These are phyloP conservation scores for Zygotorulaspora sp. DNA, from an alignment of 805 yeast species.

Conservation along the genomic window DNA sequence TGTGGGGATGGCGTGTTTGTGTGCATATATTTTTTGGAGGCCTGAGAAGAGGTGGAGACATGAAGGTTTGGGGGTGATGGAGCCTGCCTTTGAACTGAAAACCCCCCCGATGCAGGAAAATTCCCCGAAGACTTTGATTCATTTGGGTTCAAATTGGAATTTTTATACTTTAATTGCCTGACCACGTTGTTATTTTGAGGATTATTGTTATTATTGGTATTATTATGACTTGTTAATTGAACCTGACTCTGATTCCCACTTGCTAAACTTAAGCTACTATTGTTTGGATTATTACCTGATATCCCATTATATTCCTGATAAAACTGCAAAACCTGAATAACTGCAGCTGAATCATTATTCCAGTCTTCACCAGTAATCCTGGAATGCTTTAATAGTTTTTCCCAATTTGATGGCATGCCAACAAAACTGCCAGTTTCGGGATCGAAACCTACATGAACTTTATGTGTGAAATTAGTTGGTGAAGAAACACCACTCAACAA, in stretches of 20 bases:
- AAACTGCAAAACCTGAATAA: constrained; percentile 83
- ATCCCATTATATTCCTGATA: constrained; percentile 46
- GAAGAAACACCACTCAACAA: constrained; percentile 64
- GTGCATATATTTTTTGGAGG: constrained; percentile 4
- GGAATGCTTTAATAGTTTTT: constrained; percentile 71
- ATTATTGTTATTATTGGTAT: constrained; percentile 6
- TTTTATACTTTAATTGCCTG: constrained; percentile 2
- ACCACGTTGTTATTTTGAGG: constrained; percentile 4
- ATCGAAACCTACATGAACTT: constrained; percentile 83
- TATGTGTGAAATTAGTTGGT: constrained; percentile 93
- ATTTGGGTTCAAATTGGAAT: constrained; percentile 5
- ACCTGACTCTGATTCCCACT: constrained; percentile 1
- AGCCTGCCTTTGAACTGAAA: constrained; percentile 28
- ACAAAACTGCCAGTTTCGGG: constrained; percentile 83
- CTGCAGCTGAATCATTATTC: constrained; percentile 91
- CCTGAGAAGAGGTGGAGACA: constrained; percentile 6
- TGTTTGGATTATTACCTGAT: constrained; percentile 12
- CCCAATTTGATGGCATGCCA: constrained; percentile 95
- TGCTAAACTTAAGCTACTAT: constrained; percentile 4
- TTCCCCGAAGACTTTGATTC: constrained; percentile 9
- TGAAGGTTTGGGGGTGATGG: constrained; percentile 27
- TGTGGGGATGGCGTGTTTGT: constrained; percentile 11
- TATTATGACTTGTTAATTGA: constrained; percentile 1
- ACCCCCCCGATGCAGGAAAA: constrained; percentile 12
- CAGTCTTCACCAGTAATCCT: constrained; percentile 91